Percentiles rank a stretch among this genome's conserved stretches.
These are phyloP conservation scores for Colletotrichum chrysophilum DNA, from an alignment of 2,329 filamentous ascomycete species.

Conservation along the genomic window DNA sequence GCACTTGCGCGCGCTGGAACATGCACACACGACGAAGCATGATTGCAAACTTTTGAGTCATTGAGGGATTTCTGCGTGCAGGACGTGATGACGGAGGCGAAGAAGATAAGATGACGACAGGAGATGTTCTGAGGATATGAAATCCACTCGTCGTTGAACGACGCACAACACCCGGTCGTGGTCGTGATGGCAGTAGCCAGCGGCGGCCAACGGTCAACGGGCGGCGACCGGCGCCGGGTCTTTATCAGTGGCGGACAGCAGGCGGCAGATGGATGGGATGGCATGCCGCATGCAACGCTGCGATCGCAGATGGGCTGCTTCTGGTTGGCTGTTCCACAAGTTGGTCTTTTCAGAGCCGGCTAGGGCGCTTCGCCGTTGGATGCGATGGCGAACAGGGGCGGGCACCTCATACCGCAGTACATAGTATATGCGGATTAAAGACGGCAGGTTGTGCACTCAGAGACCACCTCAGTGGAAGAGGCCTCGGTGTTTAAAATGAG, in stretches of 20 bases:
- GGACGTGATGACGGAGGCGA: background rate
- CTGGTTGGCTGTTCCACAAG: background rate
- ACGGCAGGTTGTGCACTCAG: background rate
- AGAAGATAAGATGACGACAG: background rate
- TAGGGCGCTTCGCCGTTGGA: constrained; percentile 3
- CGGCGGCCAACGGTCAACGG: background rate
- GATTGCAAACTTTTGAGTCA: background rate
- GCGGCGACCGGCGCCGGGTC: background rate
- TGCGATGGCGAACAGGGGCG: background rate
- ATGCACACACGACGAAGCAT: background rate
- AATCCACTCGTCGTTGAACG: background rate
- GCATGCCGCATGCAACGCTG: constrained; percentile 1
- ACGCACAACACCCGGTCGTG: background rate
- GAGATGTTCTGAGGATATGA: background rate
- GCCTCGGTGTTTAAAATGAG: constrained; percentile 1
- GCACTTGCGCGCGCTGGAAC: background rate
- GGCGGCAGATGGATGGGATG: constrained; percentile 8
- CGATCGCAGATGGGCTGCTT: background rate
- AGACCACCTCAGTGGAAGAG: background rate
- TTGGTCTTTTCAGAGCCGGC: background rate
- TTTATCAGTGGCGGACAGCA: background rate
- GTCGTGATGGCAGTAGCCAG: background rate
- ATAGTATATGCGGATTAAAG: background rate
- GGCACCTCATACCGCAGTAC: background rate
- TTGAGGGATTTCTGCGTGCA: background rate